Evolutionary conservation across 2,329 filamentous ascomycete species (phyloP), one percentile per base, ranked within the genome.

Genomic region (Acrocalymma vagum): DNA sequence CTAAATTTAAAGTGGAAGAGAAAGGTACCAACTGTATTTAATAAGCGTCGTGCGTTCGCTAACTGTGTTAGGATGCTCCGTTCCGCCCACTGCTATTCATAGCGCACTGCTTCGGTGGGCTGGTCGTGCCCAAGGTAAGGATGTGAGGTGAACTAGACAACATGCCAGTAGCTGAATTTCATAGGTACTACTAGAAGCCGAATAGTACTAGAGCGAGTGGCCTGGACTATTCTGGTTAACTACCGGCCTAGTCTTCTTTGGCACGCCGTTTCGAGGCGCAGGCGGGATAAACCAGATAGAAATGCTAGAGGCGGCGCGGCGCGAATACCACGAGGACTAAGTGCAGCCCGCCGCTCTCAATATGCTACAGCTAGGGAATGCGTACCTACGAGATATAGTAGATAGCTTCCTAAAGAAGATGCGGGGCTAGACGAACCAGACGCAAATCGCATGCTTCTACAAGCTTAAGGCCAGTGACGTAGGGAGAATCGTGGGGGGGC

Each of bases 61-160:
- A 11, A 40, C 13, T 38, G 20, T n/a, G 13, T 23, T 36, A 55
- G 53, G 40, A 38, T 6, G 29, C 23, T 39, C 36, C 43, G 23
- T 46, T 26, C 27, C 53, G 48, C 13, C 52, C 53, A 21, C 35
- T 55, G 23, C 17, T 51, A 16, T 57, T 57, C 31, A 42, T 57
- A 26, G 53, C 51, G 16, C 51, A 57, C 35, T 51, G 49, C 34
- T 55, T 57, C 38, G 49, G 53, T 28, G 53, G 53, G 29, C 38
- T 55, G 21, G 53, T 57, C 20, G 40, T 55, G 36, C 40, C 55
- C 22, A 53, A 57, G 41, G 51, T 55, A 38, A 44, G 42, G 10
- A 42, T n/a, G 17, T 14, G 18, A 29, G 15, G 21, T 25, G n/a
- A n/a, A 28, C 9, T n/a, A 23, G 8, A 10, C 21, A 13, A 48